Conservation (phyloP, 495 filamentous ascomycete species). For the Penicillium waksmanii region DNA sequence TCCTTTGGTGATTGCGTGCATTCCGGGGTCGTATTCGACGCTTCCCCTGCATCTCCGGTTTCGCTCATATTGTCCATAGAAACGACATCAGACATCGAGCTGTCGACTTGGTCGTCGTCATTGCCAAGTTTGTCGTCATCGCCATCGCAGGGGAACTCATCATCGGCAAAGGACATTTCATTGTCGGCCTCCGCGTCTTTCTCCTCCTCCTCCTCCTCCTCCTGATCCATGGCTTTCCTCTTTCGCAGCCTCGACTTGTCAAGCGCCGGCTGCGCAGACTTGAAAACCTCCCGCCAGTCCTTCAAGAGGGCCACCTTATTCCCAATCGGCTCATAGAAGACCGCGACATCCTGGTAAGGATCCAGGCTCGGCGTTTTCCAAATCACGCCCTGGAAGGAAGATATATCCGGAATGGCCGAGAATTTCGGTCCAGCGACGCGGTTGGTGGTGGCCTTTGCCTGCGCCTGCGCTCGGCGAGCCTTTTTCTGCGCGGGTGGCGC, state of each 20-base stretch:
- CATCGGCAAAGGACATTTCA: background rate
- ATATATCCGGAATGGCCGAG: conserved; percentile 22
- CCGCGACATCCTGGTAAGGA: conserved; percentile 29
- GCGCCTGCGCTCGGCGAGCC: conserved; percentile 14
- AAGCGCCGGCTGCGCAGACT: conserved; percentile 38
- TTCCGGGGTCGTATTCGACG: conserved; percentile 30
- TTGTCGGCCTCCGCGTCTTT: conserved; percentile 3
- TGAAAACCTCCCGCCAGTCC: conserved; percentile 58
- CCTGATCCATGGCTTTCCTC: conserved; percentile 4
- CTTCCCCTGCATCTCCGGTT: conserved; percentile 24
- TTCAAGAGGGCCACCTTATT: conserved; percentile 51
- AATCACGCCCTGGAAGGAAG: conserved; percentile 45
- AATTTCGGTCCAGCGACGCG: conserved; percentile 11
- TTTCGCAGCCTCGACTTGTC: conserved; percentile 30
- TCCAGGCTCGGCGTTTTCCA: conserved; percentile 39
- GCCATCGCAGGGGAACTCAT: conserved; percentile 13
- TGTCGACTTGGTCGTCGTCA: conserved; percentile 12
- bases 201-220: conserved; percentile 9
- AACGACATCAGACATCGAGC: conserved; percentile 25
- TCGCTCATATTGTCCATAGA: conserved; percentile 17
- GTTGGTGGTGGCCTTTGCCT: background rate
- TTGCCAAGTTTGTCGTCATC: conserved; percentile 11
- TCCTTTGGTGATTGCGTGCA: conserved; percentile 20
- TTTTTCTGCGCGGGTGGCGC: conserved; percentile 18
- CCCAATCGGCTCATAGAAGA: conserved; percentile 42